phyloP scores from a whole-genome alignment of 2,329 filamentous ascomycete genomes.

The Talaromyces sp. region DNA sequence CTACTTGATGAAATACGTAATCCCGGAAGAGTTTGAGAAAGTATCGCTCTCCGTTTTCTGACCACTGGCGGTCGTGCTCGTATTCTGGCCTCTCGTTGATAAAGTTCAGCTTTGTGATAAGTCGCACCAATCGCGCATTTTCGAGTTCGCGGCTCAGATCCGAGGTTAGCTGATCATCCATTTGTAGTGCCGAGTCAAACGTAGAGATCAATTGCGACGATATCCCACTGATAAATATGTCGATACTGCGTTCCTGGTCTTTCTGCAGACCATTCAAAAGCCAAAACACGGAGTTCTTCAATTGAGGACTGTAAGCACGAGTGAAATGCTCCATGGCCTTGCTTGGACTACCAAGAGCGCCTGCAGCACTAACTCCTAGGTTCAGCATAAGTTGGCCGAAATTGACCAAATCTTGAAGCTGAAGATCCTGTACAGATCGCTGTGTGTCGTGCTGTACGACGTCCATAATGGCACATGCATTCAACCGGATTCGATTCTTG shows the following conservation, averaged over 20 bases:
- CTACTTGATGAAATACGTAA: slow-evolving; percentile 95
- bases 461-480: slow-evolving; percentile 83
- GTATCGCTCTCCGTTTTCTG: slow-evolving; percentile 88
- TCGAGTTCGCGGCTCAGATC: slow-evolving; percentile 79
- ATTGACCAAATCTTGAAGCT: slow-evolving; percentile 81
- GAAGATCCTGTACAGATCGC: slow-evolving; percentile 68
- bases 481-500: slow-evolving; percentile 83
- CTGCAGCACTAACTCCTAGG: slow-evolving; percentile 66
- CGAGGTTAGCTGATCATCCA: slow-evolving; percentile 69
- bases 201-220: slow-evolving; percentile 70
- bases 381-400: slow-evolving; percentile 83
- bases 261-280: slow-evolving; percentile 65
- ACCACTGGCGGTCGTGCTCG: slow-evolving; percentile 74
- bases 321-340: slow-evolving; percentile 73
- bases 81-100: slow-evolving; percentile 89
- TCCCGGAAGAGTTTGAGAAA: slow-evolving; percentile 93
- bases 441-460: slow-evolving; percentile 77
- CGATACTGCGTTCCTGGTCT: slow-evolving; percentile 65
- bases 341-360: slow-evolving; percentile 59
- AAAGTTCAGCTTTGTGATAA: slow-evolving; percentile 77
- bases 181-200: slow-evolving; percentile 75
- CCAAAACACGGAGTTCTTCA: slow-evolving; percentile 79
- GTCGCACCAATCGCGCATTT: slow-evolving; percentile 77
- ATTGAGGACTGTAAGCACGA: slow-evolving; percentile 70
- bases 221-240: slow-evolving; percentile 75